These are phyloP conservation scores for Helotiales sp. DNA, from an alignment of 2,329 filamentous ascomycete genomes.

Conservation along the genomic window DNA sequence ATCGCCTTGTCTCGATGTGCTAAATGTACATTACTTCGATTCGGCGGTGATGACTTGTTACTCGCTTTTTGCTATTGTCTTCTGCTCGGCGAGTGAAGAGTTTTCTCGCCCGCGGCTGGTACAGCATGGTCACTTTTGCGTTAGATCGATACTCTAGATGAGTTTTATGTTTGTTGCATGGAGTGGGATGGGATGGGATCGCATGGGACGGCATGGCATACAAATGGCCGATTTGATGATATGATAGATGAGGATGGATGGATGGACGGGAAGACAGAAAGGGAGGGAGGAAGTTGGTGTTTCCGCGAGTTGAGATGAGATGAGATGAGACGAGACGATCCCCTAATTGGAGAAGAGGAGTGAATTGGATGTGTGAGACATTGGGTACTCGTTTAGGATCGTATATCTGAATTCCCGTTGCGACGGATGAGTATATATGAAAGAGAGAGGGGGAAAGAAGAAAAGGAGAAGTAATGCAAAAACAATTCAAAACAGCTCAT, in stretches of 20 bases:
- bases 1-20: neutral
- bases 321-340: neutral
- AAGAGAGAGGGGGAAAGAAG: neutral
- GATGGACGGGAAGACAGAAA: neutral
- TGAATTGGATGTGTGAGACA: neutral
- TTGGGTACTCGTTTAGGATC: neutral
- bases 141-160: slow-evolving; percentile 1
- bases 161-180: neutral
- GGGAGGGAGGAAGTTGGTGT: neutral
- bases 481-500: neutral
- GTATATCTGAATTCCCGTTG: neutral
- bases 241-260: slow-evolving; percentile 6
- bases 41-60: neutral
- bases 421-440: neutral
- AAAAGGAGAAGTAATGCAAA: neutral
- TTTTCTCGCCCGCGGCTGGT: neutral
- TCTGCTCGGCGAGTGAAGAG: neutral
- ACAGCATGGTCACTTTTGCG: neutral
- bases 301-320: neutral
- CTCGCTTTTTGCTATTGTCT: neutral
- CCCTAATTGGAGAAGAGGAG: neutral
- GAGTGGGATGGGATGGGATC: neutral
- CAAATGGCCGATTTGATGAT: slow-evolving; percentile 15
- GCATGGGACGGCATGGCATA: neutral
- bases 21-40: slow-evolving; percentile 9